These are phyloP conservation scores for Phytopythium ostracodes DNA, from an alignment of 352 stramenopile genomes.

Conservation along the genomic window DNA sequence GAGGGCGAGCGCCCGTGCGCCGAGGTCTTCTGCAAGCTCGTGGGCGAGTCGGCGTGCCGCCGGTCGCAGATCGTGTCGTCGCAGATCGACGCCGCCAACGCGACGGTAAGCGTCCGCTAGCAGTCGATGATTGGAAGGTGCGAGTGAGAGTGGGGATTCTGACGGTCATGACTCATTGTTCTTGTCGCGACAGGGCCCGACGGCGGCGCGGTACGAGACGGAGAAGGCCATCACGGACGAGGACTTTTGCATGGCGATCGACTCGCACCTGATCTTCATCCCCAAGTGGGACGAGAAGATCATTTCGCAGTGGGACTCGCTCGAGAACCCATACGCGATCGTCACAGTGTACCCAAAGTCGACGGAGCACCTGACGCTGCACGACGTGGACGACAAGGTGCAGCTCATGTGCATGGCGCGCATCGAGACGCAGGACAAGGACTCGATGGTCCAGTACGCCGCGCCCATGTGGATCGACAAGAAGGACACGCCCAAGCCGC, in stretches of 20 bases:
- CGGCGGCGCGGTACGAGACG: conserved; percentile 64
- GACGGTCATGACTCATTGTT: no score
- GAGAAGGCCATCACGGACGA: conserved; percentile 75
- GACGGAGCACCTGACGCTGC: conserved; percentile 50
- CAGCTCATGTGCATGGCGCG: conserved; percentile 78
- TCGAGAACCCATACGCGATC: conserved; percentile 70
- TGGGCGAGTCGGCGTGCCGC: conserved; percentile 58
- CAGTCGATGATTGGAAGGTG: no score
- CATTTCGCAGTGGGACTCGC: conserved; percentile 61
- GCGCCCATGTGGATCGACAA: conserved; percentile 65
- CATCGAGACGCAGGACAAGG: conserved; percentile 62
- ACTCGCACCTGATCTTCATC: conserved; percentile 80
- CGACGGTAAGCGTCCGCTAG: no score
- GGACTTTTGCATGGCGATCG: conserved; percentile 78
- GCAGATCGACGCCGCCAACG: conserved; percentile 64
- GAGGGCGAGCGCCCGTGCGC: conserved; percentile 65
- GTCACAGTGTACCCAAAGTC: conserved; percentile 83
- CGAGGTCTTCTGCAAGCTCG: conserved; percentile 61
- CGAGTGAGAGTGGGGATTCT: no score
- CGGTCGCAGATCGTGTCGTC: conserved; percentile 59
- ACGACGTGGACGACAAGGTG: conserved; percentile 49
- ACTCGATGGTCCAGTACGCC: conserved; percentile 79
- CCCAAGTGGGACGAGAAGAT: conserved; percentile 75
- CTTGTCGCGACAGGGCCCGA: no score
- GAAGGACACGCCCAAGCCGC: conserved; percentile 61